Base-by-base conservation (phyloP, 1,139 yeast genomes). In the Zygoascus hellenicus region DNA sequence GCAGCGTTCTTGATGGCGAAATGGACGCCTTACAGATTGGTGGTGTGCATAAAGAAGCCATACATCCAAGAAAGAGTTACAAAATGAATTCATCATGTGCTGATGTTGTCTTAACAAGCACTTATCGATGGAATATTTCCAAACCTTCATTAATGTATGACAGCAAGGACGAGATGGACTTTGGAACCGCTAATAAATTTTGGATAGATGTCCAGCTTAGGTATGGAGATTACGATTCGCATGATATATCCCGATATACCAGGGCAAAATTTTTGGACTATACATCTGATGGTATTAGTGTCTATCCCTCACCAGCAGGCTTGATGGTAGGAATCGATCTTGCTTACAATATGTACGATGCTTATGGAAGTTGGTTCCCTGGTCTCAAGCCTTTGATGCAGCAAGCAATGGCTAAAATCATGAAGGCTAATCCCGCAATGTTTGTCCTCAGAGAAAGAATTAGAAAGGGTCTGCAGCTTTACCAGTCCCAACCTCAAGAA, bases 201-300 rank as follows among this genome's bases (percentile, higher is more conserved):
- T 94, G 98, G 98, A 71, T 94, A 48, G 99, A 94, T 71, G 86
- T 94, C 11, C 99, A 94, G 66, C 71, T 94, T 46, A 73, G 98
- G 48, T 94, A 90, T 62, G 98, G 99, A 57, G 99, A 94, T 64
- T 94, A 87, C 64, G 99, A 94, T 63, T 87, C 97, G 5, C 98
- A 94, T 63, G 97, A 94, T 64, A 89, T 92, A 48, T 85, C 96
- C 0, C 78, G 97, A 56, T 94, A 94, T 63, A 87, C 96, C 0
- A 74, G 97, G 51, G 94, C 97, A 11, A 92, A 92, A 62, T 92
- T 81, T 63, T 70, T 92, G 59, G 98, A 94, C 60, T 94, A 94
- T 60, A 90, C 97, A 2, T 78, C 88, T 1, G 98, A 92, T 61
- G 85, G 81, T 51, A 75, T 84, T 6, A 83, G 92, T 56, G 74